Evolutionary conservation across 768 basidiomycete species (phyloP).

Genomic region (Lactarius hatsudake): DNA sequence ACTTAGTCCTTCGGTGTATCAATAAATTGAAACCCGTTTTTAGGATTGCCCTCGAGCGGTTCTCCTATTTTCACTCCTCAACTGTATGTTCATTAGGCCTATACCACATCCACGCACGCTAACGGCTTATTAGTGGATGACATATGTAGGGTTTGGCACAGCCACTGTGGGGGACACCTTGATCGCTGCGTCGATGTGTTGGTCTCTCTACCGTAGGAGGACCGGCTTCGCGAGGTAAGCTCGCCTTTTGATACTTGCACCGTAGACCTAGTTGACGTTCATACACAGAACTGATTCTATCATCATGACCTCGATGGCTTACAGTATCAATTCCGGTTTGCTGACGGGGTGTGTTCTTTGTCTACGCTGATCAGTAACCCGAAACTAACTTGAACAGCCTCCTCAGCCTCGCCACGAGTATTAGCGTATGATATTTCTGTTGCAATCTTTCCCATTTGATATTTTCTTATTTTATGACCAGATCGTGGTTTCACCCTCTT

Average conservation of each 20-base stretch:
- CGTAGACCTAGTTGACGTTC: background rate
- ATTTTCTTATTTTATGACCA: background rate
- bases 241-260: background rate
- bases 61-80: slow-evolving; percentile 37
- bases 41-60: slow-evolving; percentile 32
- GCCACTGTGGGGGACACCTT: slow-evolving; percentile 50
- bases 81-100: slow-evolving; percentile 30
- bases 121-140: slow-evolving; percentile 42
- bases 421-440: slow-evolving; percentile 17
- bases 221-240: slow-evolving; percentile 46
- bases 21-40: slow-evolving; percentile 16
- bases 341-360: slow-evolving; percentile 29
- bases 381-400: slow-evolving; percentile 20
- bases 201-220: slow-evolving; percentile 45
- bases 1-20: slow-evolving; percentile 5
- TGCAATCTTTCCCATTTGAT: background rate
- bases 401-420: slow-evolving; percentile 23
- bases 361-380: background rate
- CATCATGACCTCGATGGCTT: slow-evolving; percentile 31
- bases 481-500: slow-evolving; percentile 40
- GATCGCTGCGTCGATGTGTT: slow-evolving; percentile 48
- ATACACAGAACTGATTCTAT: slow-evolving; percentile 32
- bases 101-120: background rate
- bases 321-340: slow-evolving; percentile 32
- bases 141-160: slow-evolving; percentile 44